A percentile compares a stretch with the other conserved stretches of the same genome.
Evolutionary conservation across 306 rosid genomes (phyloP).

Genomic region (Cucurbita argyrosperma): DNA sequence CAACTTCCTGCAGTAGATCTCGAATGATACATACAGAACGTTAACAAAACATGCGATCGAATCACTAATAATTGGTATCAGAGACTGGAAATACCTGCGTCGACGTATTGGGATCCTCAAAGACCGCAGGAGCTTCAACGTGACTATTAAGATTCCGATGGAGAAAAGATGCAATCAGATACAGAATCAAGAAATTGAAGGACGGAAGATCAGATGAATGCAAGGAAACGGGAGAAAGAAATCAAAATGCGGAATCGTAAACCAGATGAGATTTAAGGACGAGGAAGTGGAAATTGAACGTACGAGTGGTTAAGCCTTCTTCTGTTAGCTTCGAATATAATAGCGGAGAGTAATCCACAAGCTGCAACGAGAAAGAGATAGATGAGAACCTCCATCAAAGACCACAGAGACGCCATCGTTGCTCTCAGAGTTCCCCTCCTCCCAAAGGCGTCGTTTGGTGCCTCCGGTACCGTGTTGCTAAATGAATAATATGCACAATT

Average conservation of each 20-base stretch:
- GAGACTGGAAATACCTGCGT: slow-evolving; percentile 33
- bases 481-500: background rate
- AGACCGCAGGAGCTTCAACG: slow-evolving; percentile 66
- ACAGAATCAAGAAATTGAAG: background rate
- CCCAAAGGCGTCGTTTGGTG: background rate
- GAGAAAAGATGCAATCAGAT: background rate
- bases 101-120: slow-evolving; percentile 66
- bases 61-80: background rate
- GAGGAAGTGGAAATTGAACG: background rate
- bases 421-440: background rate
- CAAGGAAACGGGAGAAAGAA: background rate
- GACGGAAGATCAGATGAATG: background rate
- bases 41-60: background rate
- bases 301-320: slow-evolving; percentile 66
- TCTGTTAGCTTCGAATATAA: slow-evolving; percentile 54
- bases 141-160: slow-evolving; percentile 26
- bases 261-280: too few relatives aligned
- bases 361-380: slow-evolving; percentile 18
- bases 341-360: slow-evolving; percentile 22
- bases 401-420: slow-evolving; percentile 21
- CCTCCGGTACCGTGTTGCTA: background rate
- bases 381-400: slow-evolving; percentile 25
- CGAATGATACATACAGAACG: background rate
- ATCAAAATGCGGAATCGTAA: background rate
- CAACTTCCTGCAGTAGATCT: background rate